Evolutionary conservation across 441 rosid genomes (phyloP), one percentile per base, ranked within the genome.

Genomic region (Erysimum pusillum): DNA sequence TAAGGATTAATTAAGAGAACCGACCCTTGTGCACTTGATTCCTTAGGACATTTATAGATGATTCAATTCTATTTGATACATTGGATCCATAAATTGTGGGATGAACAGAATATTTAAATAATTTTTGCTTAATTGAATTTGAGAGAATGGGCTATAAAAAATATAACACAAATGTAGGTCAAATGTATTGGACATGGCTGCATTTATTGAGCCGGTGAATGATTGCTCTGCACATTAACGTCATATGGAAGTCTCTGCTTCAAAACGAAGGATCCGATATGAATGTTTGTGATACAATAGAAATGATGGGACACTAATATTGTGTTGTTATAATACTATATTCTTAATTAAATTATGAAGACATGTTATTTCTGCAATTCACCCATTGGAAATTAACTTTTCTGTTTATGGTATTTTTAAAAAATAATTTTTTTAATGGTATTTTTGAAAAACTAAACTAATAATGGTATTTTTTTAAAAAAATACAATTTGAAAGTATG

Each of bases 201-300:
- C 59, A 74, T 65, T 74, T 45, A 65, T 15, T 49, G n/a, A 32
- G 60, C 35, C 22, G 59, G 66, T 66, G 78, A 57, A 74, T 46
- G 59, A 44, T 64, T 64, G 18, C 0, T 54, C 15, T 74, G 13
- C 57, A 45, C 46, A 45, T 58, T 18, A 65, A 52, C 51, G 36
- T 36, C 76, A 63, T 63, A 49, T 48, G 48, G 35, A 48, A 45
- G 36, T 42, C 35, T 69, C 18, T 44, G 36, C 34, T 59, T 59
- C 53, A 15, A 28, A 54, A 7, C 25, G 5, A 44, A 58, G 59
- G 36, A 25, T 25, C 28, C 35, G 32, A 45, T 36, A 9, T 45
- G 48, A 34, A 45, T 45, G 62, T 53, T 63, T 38, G 62, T 53
- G 62, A 38, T 38, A 25, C 39, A n/a, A 12, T 1, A 25, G 28